Conservation (phyloP, 164 flowering plant species). For the Liriodendron chinense region DNA sequence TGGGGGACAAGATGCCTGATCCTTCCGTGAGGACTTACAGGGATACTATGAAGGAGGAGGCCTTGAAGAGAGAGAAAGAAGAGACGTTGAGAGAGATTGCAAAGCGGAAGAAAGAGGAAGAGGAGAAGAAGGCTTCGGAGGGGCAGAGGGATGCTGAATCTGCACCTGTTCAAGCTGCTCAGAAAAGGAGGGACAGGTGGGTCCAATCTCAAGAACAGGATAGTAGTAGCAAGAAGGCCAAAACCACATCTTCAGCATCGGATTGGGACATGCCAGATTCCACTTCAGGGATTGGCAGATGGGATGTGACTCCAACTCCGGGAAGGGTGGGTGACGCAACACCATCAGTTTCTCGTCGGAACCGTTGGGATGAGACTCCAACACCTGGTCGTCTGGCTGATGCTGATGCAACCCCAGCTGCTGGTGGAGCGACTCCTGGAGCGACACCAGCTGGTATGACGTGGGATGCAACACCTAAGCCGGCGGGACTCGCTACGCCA, state of each 20-base stretch:
- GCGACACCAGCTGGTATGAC: conserved; percentile 97
- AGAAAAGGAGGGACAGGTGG: conserved; percentile 92
- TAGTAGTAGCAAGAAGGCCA: conserved; percentile 56
- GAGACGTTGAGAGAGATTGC: conserved; percentile 67
- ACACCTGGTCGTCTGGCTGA: conserved; percentile 91
- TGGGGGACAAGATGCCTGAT: conserved; percentile 90
- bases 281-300: conserved; percentile 82
- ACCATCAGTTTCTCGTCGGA: conserved; percentile 60
- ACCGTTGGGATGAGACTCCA: conserved; percentile 99
- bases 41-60: conserved; percentile 85
- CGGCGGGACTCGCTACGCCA: conserved; percentile 84
- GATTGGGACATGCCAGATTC: conserved; percentile 98
- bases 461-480: conserved; percentile 99
- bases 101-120: conserved; percentile 85
- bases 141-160: conserved; percentile 23
- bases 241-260: conserved; percentile 35
- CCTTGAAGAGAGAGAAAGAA: conserved; percentile 70
- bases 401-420: conserved; percentile 85
- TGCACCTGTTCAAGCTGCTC: conserved; percentile 29
- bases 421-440: conserved; percentile 88
- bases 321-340: conserved; percentile 89
- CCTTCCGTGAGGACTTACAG: conserved; percentile 71
- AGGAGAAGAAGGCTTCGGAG: conserved; percentile 48
- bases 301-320: conserved; percentile 98
- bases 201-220: conserved; percentile 69